A percentile compares a stretch with the other conserved stretches of the same genome.
Conservation (phyloP, 2,329 filamentous ascomycete genomes). For the Fusarium sp. region DNA sequence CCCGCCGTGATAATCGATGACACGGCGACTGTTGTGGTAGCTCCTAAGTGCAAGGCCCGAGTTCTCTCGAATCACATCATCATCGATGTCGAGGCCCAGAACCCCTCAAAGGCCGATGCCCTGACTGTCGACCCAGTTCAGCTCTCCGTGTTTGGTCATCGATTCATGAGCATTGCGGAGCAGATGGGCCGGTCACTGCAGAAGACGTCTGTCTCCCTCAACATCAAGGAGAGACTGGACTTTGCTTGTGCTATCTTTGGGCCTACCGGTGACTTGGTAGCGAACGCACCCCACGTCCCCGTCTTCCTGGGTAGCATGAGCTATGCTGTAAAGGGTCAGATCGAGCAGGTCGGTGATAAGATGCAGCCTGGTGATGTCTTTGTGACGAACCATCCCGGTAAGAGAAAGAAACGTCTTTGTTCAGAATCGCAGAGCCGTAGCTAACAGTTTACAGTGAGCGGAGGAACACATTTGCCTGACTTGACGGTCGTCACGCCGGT, state of each 20-base stretch:
- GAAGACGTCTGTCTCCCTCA: slow-evolving; percentile 79
- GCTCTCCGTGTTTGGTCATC: slow-evolving; percentile 78
- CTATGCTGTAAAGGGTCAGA: slow-evolving; percentile 77
- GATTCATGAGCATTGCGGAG: slow-evolving; percentile 85
- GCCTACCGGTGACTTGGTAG: slow-evolving; percentile 76
- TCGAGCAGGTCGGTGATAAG: slow-evolving; percentile 72
- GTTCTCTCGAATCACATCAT: slow-evolving; percentile 49
- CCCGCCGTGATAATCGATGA: slow-evolving; percentile 78
- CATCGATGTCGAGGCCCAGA: slow-evolving; percentile 42
- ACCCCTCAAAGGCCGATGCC: slow-evolving; percentile 6
- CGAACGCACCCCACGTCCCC: slow-evolving; percentile 80
- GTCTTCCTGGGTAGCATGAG: slow-evolving; percentile 85
- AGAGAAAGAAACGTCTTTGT: background rate
- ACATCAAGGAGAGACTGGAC: slow-evolving; percentile 83
- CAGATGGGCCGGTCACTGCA: slow-evolving; percentile 82
- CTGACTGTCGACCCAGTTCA: slow-evolving; percentile 75
- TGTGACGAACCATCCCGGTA: slow-evolving; percentile 64
- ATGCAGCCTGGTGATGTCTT: slow-evolving; percentile 80
- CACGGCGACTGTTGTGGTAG: slow-evolving; percentile 80
- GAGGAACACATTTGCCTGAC: slow-evolving; percentile 21
- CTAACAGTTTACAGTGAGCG: background rate
- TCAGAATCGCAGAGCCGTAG: no score
- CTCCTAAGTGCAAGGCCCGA: slow-evolving; percentile 50
- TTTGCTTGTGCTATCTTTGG: slow-evolving; percentile 84
- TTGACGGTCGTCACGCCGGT: slow-evolving; percentile 30